These are phyloP conservation scores for Excoecaria agallocha DNA, from an alignment of 345 rosid species.

Conservation along the genomic window DNA sequence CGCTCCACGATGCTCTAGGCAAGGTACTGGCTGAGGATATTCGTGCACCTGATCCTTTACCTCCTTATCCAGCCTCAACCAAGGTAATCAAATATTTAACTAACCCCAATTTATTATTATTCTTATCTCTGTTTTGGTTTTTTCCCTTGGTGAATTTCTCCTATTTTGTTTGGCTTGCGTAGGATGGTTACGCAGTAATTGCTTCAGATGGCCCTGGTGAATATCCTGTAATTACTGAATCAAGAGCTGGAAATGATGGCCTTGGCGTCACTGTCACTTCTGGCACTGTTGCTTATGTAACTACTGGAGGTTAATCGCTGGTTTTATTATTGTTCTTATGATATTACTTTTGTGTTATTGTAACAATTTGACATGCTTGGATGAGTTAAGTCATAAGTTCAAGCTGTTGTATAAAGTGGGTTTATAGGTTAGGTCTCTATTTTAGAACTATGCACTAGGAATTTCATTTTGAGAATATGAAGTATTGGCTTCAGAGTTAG, in stretches of 20 bases:
- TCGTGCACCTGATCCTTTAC: slow-evolving; percentile 78
- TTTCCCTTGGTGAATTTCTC: neutral
- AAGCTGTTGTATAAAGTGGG: neutral
- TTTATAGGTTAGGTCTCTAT: neutral
- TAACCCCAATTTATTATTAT: no score
- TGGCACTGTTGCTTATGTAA: slow-evolving; percentile 95
- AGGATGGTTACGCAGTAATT: slow-evolving; percentile 97
- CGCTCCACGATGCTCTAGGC: slow-evolving; percentile 68
- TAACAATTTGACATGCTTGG: no score
- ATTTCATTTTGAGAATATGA: neutral
- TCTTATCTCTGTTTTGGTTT: neutral
- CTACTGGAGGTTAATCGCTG: slow-evolving; percentile 77
- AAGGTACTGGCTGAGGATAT: slow-evolving; percentile 83
- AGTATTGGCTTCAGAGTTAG: slow-evolving; percentile 1
- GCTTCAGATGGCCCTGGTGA: slow-evolving; percentile 95
- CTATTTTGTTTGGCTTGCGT: slow-evolving; percentile 9
- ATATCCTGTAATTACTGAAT: slow-evolving; percentile 79
- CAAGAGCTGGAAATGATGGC: slow-evolving; percentile 96
- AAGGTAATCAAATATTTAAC: slow-evolving; percentile 40
- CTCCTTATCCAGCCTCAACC: slow-evolving; percentile 92
- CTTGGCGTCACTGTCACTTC: slow-evolving; percentile 72
- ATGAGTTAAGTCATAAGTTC: neutral
- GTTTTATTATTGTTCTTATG: neutral
- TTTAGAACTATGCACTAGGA: neutral
- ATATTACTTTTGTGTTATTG: neutral